Conservation (phyloP, 495 filamentous ascomycete genomes). For the Neurospora sp. region DNA sequence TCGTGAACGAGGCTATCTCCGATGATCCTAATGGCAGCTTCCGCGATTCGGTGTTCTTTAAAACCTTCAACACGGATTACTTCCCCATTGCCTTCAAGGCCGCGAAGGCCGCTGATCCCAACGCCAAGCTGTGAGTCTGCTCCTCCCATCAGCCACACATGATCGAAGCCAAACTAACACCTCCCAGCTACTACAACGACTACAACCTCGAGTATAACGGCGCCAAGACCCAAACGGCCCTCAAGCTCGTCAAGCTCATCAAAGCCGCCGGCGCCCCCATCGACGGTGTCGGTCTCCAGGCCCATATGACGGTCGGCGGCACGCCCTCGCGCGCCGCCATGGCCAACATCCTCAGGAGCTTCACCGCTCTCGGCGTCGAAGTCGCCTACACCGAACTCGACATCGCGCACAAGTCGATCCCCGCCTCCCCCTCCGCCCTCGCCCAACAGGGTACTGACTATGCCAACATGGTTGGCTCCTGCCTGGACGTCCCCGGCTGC, state of each 20-base stretch:
- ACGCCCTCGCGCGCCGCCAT: conserved; percentile 32
- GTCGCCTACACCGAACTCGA: conserved; percentile 57
- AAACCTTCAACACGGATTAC: conserved; percentile 35
- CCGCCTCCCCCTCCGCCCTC: conserved; percentile 27
- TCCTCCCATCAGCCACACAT: conserved; percentile 15
- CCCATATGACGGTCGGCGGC: conserved; percentile 46
- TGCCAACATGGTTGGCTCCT: conserved; percentile 42
- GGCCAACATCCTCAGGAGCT: conserved; percentile 29
- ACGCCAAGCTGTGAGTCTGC: conserved; percentile 21
- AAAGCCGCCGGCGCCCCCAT: conserved; percentile 41
- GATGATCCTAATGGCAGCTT: conserved; percentile 26
- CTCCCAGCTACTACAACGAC: conserved; percentile 56
- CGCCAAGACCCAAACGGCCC: conserved; percentile 36
- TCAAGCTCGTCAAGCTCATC: conserved; percentile 38
- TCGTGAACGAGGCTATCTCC: conserved; percentile 44
- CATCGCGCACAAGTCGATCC: conserved; percentile 36
- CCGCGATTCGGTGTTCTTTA: conserved; percentile 29
- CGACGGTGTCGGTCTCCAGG: conserved; percentile 51
- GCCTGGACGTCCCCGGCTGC: conserved; percentile 43
- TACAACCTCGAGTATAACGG: conserved; percentile 51
- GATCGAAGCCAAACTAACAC: conserved; percentile 26
- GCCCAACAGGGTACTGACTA: conserved; percentile 47
- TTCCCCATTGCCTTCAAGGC: conserved; percentile 37
- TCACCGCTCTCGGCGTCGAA: conserved; percentile 41
- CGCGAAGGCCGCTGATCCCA: conserved; percentile 27